Conservation (phyloP, 2,329 filamentous ascomycete genomes). For the Nectriaceae sp. region DNA sequence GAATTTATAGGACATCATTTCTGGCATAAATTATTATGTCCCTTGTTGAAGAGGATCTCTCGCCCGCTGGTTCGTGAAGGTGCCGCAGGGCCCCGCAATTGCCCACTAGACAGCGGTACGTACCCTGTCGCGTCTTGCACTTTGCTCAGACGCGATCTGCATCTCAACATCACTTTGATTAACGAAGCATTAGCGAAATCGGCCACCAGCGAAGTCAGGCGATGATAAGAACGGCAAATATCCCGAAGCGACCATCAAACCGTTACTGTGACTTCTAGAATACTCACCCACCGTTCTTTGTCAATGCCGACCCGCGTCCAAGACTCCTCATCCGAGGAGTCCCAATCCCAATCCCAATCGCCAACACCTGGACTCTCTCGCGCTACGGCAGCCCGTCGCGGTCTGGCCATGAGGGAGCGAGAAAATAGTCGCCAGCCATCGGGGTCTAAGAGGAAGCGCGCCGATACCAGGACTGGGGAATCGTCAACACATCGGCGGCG, state of each 20-base stretch:
- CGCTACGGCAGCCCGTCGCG: slow-evolving; percentile 20
- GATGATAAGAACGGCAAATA: no score
- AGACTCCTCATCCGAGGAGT: slow-evolving; percentile 21
- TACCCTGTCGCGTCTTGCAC: slow-evolving; percentile 16
- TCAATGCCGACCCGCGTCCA: slow-evolving; percentile 30
- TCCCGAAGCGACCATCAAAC: no score
- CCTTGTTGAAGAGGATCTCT: no score
- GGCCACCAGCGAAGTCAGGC: no score
- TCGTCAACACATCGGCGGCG: slow-evolving; percentile 25
- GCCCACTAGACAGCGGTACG: slow-evolving; percentile 10
- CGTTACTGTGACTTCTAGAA: slow-evolving; percentile 1
- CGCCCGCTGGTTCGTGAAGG: no score
- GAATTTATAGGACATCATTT: no score
- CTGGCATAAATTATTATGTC: no score
- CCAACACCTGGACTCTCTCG: slow-evolving; percentile 20
- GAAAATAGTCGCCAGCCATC: slow-evolving; percentile 22
- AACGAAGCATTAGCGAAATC: no score
- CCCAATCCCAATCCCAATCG: slow-evolving; percentile 18
- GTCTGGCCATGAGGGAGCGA: slow-evolving; percentile 29
- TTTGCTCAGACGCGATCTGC: slow-evolving; percentile 12
- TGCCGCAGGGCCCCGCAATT: slow-evolving; percentile 1
- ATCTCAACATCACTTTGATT: not conserved
- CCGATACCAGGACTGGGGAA: slow-evolving; percentile 24
- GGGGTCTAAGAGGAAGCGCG: slow-evolving; percentile 36
- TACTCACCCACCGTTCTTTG: not conserved